These are phyloP conservation scores for Drechslerella dactyloides DNA, from an alignment of 2,329 filamentous ascomycete species.

Conservation along the genomic window DNA sequence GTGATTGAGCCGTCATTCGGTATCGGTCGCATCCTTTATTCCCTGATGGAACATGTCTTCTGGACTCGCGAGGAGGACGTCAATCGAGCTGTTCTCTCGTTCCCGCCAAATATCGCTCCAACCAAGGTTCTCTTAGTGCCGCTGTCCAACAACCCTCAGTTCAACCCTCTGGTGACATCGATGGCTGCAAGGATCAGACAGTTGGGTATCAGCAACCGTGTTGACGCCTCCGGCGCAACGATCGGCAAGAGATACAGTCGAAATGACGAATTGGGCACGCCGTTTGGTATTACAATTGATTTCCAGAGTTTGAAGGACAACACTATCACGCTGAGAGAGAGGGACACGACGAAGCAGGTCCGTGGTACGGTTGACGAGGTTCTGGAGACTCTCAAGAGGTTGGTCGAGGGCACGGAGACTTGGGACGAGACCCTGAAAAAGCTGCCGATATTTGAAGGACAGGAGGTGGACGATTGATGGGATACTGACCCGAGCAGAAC, in stretches of 20 bases:
- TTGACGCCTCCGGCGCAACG: slow-evolving; percentile 87
- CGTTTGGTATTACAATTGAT: slow-evolving; percentile 90
- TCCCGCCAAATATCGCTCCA: slow-evolving; percentile 80
- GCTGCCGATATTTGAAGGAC: slow-evolving; percentile 82
- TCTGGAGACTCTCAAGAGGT: slow-evolving; percentile 71
- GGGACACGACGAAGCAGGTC: slow-evolving; percentile 89
- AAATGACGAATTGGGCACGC: slow-evolving; percentile 94
- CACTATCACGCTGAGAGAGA: slow-evolving; percentile 84
- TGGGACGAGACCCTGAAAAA: slow-evolving; percentile 76
- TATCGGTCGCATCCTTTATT: slow-evolving; percentile 92
- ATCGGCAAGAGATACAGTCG: slow-evolving; percentile 95
- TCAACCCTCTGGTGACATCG: slow-evolving; percentile 71
- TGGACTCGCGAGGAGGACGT: slow-evolving; percentile 78
- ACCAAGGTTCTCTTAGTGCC: slow-evolving; percentile 94
- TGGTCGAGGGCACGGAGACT: slow-evolving; percentile 68
- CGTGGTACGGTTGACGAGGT: slow-evolving; percentile 82
- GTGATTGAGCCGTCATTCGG: slow-evolving; percentile 98
- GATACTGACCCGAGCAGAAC: too few species aligned
- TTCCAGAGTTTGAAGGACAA: slow-evolving; percentile 92
- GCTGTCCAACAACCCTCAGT: slow-evolving; percentile 78
- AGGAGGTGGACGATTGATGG: slow-evolving; percentile 64
- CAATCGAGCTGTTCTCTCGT: slow-evolving; percentile 78
- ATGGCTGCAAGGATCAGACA: slow-evolving; percentile 78
- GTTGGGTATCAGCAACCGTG: slow-evolving; percentile 77
- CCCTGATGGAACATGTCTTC: slow-evolving; percentile 91